These are phyloP conservation scores for Pythium phragmitis DNA, from an alignment of 352 stramenopile species.

Conservation along the genomic window DNA sequence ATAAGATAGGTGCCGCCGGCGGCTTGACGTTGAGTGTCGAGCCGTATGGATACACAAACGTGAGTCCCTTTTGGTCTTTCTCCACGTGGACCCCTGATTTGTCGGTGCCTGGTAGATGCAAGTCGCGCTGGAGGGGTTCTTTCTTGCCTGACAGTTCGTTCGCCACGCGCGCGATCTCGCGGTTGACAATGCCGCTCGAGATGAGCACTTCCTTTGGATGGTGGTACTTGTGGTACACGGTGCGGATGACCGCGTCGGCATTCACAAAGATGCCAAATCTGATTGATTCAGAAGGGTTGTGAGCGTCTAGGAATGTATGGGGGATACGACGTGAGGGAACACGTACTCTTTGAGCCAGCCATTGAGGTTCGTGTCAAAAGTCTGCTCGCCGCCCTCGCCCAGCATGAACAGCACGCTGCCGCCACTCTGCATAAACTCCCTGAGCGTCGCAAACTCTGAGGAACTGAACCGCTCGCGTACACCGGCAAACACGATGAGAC, in stretches of 20 bases:
- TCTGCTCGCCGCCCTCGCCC: constrained; percentile 89
- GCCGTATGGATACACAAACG: constrained; percentile 96
- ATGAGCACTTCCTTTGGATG: constrained; percentile 96
- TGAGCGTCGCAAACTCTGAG: constrained; percentile 84
- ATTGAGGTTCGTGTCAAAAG: constrained; percentile 94
- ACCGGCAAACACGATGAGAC: constrained; percentile 89
- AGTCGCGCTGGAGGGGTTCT: constrained; percentile 40
- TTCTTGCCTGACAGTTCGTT: constrained; percentile 72
- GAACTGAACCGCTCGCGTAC: constrained; percentile 89
- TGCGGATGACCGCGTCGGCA: constrained; percentile 88
- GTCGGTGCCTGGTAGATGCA: constrained; percentile 27
- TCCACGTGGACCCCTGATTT: constrained; percentile 48
- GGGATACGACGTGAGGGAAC: neutral
- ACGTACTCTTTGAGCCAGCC: constrained; percentile 91
- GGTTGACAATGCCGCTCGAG: constrained; percentile 93
- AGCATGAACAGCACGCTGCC: constrained; percentile 92
- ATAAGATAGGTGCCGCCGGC: constrained; percentile 81
- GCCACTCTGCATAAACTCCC: constrained; percentile 86
- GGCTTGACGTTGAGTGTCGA: constrained; percentile 93
- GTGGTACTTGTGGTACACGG: constrained; percentile 96
- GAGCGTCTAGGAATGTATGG: neutral
- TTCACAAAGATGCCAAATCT: constrained; percentile 89
- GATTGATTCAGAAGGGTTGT: neutral
- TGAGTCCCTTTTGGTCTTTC: constrained; percentile 86
- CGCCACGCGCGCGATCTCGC: constrained; percentile 84